phyloP scores from a whole-genome alignment of 2,329 filamentous ascomycete genomes.

The Kalaharituber pfeilii region DNA sequence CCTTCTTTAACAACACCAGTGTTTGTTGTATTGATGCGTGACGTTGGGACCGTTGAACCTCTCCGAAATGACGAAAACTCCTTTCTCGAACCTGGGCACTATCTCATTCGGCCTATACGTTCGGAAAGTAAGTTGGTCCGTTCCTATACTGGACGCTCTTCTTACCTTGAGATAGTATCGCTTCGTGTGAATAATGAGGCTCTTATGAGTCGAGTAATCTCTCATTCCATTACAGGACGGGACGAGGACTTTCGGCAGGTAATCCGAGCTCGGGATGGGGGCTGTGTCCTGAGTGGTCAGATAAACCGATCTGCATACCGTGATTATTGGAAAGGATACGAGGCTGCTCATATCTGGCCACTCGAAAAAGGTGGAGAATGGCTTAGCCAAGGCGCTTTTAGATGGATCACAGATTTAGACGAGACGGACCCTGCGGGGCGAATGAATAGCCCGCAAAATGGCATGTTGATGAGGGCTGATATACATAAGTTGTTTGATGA shows the following conservation, averaged over 20 bases:
- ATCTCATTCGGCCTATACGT: neutral
- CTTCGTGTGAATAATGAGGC: neutral
- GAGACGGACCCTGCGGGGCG: constrained; percentile 5
- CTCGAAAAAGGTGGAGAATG: constrained; percentile 19
- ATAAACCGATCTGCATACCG: neutral
- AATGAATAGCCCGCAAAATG: constrained; percentile 24
- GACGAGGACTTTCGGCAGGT: neutral
- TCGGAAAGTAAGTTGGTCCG: neutral
- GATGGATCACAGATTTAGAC: constrained; percentile 11
- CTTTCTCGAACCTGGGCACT: neutral
- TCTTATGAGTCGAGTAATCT: neutral
- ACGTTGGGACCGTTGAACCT: neutral
- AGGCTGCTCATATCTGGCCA: constrained; percentile 24
- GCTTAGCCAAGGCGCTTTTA: constrained; percentile 10
- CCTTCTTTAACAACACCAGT: no score
- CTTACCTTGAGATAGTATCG: neutral
- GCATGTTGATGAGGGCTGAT: constrained; percentile 17
- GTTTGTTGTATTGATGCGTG: neutral
- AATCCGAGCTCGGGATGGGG: neutral
- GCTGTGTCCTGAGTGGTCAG: neutral
- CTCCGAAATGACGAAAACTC: neutral
- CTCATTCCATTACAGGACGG: neutral
- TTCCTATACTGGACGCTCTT: neutral
- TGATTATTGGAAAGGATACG: constrained; percentile 19
- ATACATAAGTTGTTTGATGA: constrained; percentile 20